Evolutionary conservation across 2,329 filamentous ascomycete genomes (phyloP), one percentile per base, ranked within the genome.

Genomic region (Aspergillus glaucus): DNA sequence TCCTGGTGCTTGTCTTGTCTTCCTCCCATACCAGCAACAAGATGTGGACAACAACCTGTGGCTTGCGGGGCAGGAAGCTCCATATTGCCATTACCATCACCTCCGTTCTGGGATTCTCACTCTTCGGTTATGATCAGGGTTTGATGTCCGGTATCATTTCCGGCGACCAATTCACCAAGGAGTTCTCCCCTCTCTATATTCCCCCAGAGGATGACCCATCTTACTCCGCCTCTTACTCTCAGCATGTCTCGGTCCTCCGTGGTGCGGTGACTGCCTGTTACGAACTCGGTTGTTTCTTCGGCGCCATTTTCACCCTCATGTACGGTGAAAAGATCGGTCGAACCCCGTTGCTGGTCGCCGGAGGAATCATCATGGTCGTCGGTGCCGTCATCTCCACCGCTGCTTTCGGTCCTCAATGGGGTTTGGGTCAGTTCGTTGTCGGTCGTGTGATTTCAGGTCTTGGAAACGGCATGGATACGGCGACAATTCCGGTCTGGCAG

Each of bases 181-280:
- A 57, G 6, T 64, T 67, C 45, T 49, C 49, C 1, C 26, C 54
- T 24, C 61, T 63, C 21, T 36, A 32, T 1, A 54, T 55, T 46
- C 57, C 67, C n/a, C 70, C 65, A n/a, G 71, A 22, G 4, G 22
- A 41, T 4, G 17, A 47, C 19, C 34, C 46, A 50, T 69, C 15
- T 74, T 72, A 14, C 71, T 75, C 62, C n/a, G 17, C 37, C 3
- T 15, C 73, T 74, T 59, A 30, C 26, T 30, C 26, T 12, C 15
- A 44, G 6, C 56, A 66, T 46, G 55, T 64, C 46, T 52, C 70
- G n/a, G 74, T 72, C n/a, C 70, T 75, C 62, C 73, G 75, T 59
- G 76, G 75, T 45, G 75, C 73, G 47, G 73, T 79, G 15, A 76
- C 74, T 1, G 69, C 76, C 14, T 77, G 76, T 51, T 80, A 79